phyloP scores from a whole-genome alignment of 495 filamentous ascomycete genomes.

The Penicillium robsamsonii region DNA sequence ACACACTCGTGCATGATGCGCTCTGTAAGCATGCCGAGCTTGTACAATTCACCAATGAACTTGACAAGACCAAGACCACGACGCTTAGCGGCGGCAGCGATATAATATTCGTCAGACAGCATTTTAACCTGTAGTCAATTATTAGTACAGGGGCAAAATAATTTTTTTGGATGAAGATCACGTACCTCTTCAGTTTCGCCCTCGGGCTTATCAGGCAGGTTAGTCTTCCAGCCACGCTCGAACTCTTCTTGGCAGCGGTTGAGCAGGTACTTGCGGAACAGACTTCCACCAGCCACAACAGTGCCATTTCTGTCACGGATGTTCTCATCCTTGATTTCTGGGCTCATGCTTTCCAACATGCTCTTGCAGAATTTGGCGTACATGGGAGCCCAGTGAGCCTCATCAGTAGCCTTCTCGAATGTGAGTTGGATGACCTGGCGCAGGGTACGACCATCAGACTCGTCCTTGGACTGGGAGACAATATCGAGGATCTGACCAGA shows the following conservation, averaged over 20 bases:
- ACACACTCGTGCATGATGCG: slow-evolving; percentile 99
- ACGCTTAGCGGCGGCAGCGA: slow-evolving; percentile 92
- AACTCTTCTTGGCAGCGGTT: slow-evolving; percentile 99
- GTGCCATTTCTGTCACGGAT: slow-evolving; percentile 82
- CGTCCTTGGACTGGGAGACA: slow-evolving; percentile 90
- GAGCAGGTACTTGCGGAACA: slow-evolving; percentile 98
- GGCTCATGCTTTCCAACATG: slow-evolving; percentile 94
- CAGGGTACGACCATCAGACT: slow-evolving; percentile 89
- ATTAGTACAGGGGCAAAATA: not conserved
- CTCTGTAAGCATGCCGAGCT: slow-evolving; percentile 96
- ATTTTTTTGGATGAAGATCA: too few relatives aligned
- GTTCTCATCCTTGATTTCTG: slow-evolving; percentile 91
- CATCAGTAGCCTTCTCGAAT: slow-evolving; percentile 98
- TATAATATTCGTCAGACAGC: slow-evolving; percentile 96
- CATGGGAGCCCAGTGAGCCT: slow-evolving; percentile 98
- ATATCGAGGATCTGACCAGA: slow-evolving; percentile 90
- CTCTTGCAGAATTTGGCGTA: slow-evolving; percentile 98
- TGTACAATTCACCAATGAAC: slow-evolving; percentile 99
- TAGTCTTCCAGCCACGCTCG: slow-evolving; percentile 95
- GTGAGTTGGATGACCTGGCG: slow-evolving; percentile 98
- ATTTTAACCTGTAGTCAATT: slow-evolving; percentile 49
- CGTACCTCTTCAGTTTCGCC: slow-evolving; percentile 62
- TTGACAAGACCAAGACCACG: slow-evolving; percentile 96
- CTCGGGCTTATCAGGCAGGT: slow-evolving; percentile 78
- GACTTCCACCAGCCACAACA: slow-evolving; percentile 82